phyloP scores from a whole-genome alignment of 2,329 filamentous ascomycete species.

The Bipolaris gigantea region DNA sequence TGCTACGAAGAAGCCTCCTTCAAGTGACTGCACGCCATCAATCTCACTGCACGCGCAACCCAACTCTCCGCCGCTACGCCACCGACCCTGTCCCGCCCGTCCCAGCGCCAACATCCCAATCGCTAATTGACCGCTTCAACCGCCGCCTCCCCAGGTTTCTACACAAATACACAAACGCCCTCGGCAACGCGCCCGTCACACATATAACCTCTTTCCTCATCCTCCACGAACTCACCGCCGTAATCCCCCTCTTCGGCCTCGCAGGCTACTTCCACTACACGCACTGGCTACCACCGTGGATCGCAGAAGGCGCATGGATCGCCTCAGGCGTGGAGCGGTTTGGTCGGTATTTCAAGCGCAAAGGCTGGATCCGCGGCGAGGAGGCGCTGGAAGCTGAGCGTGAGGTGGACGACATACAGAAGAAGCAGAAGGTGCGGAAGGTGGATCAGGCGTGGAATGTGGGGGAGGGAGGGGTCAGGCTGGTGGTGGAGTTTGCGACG shows the following conservation, averaged over 20 bases:
- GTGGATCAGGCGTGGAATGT: constrained; percentile 45
- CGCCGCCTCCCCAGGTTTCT: constrained; percentile 62
- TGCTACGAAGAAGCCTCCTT: constrained; percentile 16
- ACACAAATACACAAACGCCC: constrained; percentile 67
- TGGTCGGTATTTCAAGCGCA: constrained; percentile 73
- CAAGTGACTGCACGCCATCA: constrained; percentile 1
- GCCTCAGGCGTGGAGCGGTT: constrained; percentile 71
- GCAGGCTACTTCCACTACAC: constrained; percentile 60
- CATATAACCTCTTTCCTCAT: constrained; percentile 85
- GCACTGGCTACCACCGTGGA: constrained; percentile 67
- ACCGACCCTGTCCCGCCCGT: constrained; percentile 18
- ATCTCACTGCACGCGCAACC: constrained; percentile 4
- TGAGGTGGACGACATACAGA: constrained; percentile 15
- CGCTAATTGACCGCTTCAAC: constrained; percentile 42
- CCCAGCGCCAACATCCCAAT: constrained; percentile 28
- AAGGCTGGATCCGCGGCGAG: constrained; percentile 73
- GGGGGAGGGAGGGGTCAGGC: constrained; percentile 53
- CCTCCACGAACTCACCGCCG: constrained; percentile 84
- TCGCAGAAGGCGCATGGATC: constrained; percentile 57
- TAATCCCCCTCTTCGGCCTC: constrained; percentile 63
- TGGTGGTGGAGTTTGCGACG: constrained; percentile 73
- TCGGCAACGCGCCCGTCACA: constrained; percentile 76
- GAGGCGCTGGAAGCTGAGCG: constrained; percentile 51
- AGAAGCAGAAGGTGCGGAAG: constrained; percentile 24
- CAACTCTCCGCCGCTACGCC: constrained; percentile 21